Base-by-base conservation (phyloP, 2,329 filamentous ascomycete genomes). In the Neophaeococcomyces mojaviensis region DNA sequence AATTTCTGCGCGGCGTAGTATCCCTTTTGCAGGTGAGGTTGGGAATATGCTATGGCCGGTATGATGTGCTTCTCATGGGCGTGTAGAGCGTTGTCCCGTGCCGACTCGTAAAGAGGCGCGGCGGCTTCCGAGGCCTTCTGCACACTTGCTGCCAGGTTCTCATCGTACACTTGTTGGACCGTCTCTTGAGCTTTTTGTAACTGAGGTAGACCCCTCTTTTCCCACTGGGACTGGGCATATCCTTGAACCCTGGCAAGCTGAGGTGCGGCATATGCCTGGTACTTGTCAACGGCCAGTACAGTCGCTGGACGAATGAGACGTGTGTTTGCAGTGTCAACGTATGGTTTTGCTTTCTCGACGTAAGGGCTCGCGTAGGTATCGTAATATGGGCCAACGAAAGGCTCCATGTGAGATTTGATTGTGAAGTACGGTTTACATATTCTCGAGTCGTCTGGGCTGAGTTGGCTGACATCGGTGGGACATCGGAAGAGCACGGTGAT, bases 361-460 rank as follows among this genome's bases (percentile, higher is more conserved):
- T 96, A 92, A 2, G 88, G 86, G 4, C 83, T 84, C 19, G 86
- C 83, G 60, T 96, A 94, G 48, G 78, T 66, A 55, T 90, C 71
- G 65, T 96, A 97, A 67, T 94, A 94, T 2, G 89, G 90, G 57
- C 82, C 74, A 26, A 94, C 60, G 63, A 90, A 83, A 3, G 92
- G 92, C 20, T 79, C 68, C 49, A 89, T 70, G 47, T 73, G 81
- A 70, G 70, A 80, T 57, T 68, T 80, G 67, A 69, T 84, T 75
- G 74, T 66, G 28, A 82, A 60, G 58, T 96, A 96, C 8, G 86
- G 82, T 59, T 82, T 82, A 76, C 92, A 98, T 51, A 97, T 77
- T 53, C 70, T 75, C 1, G 89, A 86, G 1, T 87, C 86, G 24
- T 74, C 68, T 20, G 84, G 78, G 57, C 79, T 77, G 59, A 92